Conservation (phyloP, 371 early-diverging fungal species). For the Enterocytospora artemiae region DNA sequence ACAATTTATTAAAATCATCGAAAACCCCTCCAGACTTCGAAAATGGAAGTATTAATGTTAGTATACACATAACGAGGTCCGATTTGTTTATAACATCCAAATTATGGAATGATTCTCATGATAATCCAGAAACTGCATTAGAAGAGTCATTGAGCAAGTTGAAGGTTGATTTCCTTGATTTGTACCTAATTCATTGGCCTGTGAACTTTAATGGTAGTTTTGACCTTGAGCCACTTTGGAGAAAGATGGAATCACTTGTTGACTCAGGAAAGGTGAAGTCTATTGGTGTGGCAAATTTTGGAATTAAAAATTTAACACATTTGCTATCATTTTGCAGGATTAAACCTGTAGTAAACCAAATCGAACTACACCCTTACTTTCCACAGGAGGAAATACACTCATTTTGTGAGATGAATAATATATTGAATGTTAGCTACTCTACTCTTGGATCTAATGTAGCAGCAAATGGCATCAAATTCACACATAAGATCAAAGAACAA, state of each 20-base stretch:
- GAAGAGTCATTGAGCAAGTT: slow-evolving; percentile 63
- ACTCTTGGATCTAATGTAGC: slow-evolving; percentile 71
- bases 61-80: slow-evolving; percentile 64
- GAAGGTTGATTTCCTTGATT: slow-evolving; percentile 69
- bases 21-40: too few species aligned
- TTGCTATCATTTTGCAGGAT: slow-evolving; percentile 63
- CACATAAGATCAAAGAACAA: too few species aligned
- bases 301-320: slow-evolving; percentile 61
- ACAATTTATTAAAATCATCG: too few species aligned
- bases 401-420: slow-evolving; percentile 63
- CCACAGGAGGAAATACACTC: slow-evolving; percentile 63
- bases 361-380: slow-evolving; percentile 76
- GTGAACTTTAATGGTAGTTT: slow-evolving; percentile 55
- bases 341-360: slow-evolving; percentile 70
- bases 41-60: too few species aligned
- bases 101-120: slow-evolving; percentile 68
- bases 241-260: slow-evolving; percentile 66
- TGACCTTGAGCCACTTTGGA: slow-evolving; percentile 60
- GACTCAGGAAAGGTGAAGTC: slow-evolving; percentile 59
- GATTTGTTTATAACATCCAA: slow-evolving; percentile 75
- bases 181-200: slow-evolving; percentile 76
- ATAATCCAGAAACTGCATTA: slow-evolving; percentile 56
- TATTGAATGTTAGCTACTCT: slow-evolving; percentile 69
- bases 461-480: slow-evolving; percentile 54
- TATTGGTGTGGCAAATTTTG: slow-evolving; percentile 75